Base-by-base conservation (phyloP, 148 eudicot genomes). In the Limonium bicolor region DNA sequence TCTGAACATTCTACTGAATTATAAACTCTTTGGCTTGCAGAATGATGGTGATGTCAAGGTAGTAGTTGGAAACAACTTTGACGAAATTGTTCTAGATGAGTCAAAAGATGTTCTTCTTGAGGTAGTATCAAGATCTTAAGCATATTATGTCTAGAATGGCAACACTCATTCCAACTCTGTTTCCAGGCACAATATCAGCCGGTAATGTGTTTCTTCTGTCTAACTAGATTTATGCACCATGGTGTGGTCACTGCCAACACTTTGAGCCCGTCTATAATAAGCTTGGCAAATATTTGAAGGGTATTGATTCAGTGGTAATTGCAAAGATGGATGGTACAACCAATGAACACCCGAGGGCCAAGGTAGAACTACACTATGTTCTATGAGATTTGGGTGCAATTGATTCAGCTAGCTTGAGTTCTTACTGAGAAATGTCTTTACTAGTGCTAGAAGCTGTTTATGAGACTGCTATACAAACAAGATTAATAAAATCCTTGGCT, bases 1-100 rank as follows among this genome's bases (percentile, higher is more conserved):
- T 44, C 27, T 31, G 5, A 46, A 46, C 20, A n/a, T n/a, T 15
- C 5, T 36, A 20, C 15, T 36, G 16, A 15, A 15, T 25, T 2
- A 4, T 6, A 8, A 7, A 39, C n/a, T 19, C 13, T 8, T n/a
- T n/a, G n/a, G 24, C 11, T 37, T 61, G 49, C 61, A 86, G 92
- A 77, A 86, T 49, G 73, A 77, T 4, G 80, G 68, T 12, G 80
- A 80, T 64, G 86, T 86, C 30, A 86, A 80, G 58, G 56, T 80
- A 26, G 83, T 86, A 4, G 95, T 86, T 31, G 92, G 95, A 10
- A 63, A 80, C 52, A 86, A 80, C 66, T 80, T 77, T n/a, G 86
- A 86, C 4, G 78, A 72, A 34, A 60, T 80, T 20, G 82, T 77
- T 31, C 56, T 77, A 48, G 76, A 77, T 37, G 75, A 70, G 32